Base-by-base conservation (phyloP, 176 grass and related monocot genomes). In the Echinochloa phyllopogon region DNA sequence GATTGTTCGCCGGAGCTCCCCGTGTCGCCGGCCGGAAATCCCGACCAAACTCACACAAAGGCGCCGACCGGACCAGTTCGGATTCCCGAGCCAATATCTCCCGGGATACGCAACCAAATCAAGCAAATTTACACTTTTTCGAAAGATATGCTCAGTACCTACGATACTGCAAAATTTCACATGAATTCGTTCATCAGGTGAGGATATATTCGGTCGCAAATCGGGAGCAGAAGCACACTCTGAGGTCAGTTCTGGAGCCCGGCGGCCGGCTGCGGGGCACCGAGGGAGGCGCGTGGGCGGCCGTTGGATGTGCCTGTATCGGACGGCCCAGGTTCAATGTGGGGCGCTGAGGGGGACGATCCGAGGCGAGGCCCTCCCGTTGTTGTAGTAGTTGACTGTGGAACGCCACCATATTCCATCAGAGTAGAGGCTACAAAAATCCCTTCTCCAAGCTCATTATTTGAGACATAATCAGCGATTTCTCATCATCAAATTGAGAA, bases 221-320 rank as follows among this genome's bases (percentile, higher is more conserved):
- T 79, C 65, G 73, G 84, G 87, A 82, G 52, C 84, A 91, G 91
- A 97, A 97, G 86, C 95, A 97, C 95, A 97, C 86, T 59, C 17
- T 45, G 51, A 84, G 41, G n/a, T 47, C 17, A n/a, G 83, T 12
- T 70, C 44, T 1, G 0, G 63, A 51, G 79, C n/a, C 9, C 33
- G 61, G 50, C 44, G 40, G 62, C 59, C 66, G 27, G 65, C 52
- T 5, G 66, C 80, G n/a, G 59, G 60, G 68, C 87, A 78, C 10
- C 62, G 12, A 29, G 39, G 27, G 81, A 29, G 75, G 70, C 0
- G 76, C 6, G 6, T 3, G 11, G 3, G 0, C 0, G n/a, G 12
- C 94, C 90, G 92, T 97, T 58, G 86, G 91, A 94, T 68, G 23
- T 0, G 0, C 0, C 0, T 0, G 10, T 14, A 97, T 97, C 94